Evolutionary conservation across 129 eudicot species (phyloP).

Genomic region (Lonicera japonica): DNA sequence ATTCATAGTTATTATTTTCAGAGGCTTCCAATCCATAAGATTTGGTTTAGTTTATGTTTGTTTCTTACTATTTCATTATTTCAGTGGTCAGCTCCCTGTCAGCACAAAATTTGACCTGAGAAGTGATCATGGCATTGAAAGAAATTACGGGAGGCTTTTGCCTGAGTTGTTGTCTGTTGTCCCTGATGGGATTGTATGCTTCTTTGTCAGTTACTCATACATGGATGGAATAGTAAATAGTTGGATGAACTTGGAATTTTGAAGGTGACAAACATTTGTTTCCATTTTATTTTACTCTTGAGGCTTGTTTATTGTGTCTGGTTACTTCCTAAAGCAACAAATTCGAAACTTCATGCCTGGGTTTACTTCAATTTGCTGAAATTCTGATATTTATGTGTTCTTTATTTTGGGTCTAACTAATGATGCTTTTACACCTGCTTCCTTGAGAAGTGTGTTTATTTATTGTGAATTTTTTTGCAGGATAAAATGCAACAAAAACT

Average conservation of each 20-base stretch:
- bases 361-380: neutral
- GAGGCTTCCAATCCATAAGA: too few species aligned
- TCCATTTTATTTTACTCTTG: too few species aligned
- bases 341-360: too few species aligned
- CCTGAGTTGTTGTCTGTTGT: conserved; percentile 97
- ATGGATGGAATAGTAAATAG: conserved; percentile 99
- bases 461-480: conserved; percentile 30
- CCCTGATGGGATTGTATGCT: conserved; percentile 99
- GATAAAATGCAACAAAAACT: conserved; percentile 97
- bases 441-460: neutral
- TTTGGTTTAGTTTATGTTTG: neutral
- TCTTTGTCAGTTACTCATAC: conserved; percentile 95
- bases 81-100: conserved; percentile 97
- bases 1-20: too few species aligned
- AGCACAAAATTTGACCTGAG: conserved; percentile 93
- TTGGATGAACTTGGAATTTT: conserved; percentile 92
- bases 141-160: conserved; percentile 94
- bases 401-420: too few species aligned
- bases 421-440: neutral
- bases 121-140: conserved; percentile 95
- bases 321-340: too few species aligned
- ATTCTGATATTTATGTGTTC: neutral
- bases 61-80: conserved; percentile 1
- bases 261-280: too few species aligned
- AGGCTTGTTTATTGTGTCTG: too few species aligned